Evolutionary conservation across 2,329 filamentous ascomycete genomes (phyloP), one percentile per base, ranked within the genome.

Genomic region (Hymenoscyphus fraxineus): DNA sequence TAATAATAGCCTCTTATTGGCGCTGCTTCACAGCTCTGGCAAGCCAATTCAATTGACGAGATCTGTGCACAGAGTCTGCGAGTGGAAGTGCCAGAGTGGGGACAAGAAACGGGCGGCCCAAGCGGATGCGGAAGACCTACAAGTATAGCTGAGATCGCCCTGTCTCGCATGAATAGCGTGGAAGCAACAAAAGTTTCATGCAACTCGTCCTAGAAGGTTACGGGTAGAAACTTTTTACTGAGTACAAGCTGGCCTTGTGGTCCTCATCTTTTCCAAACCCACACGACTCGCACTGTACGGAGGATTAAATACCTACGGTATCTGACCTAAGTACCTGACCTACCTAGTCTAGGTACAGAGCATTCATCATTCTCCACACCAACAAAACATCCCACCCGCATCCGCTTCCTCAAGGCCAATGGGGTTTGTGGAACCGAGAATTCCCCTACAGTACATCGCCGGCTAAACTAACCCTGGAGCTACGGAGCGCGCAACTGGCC

Each of bases 151-250:
- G 44, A 51, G 56, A 58, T 35, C 31, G 38, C 56, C 27, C 56
- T 58, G 22, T 60, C 44, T 51, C 44, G 47, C 62, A 60, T 64
- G 51, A 57, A 60, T 35, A 38, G 32, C 35, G 35, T 19, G 22
- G 27, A 38, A 31, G 39, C 58, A 47, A 41, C 22, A 35, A 15
- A 19, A 59, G 58, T 59, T 59, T 59, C 58, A 59, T 41, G 58
- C 58, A 40, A 39, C 9, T 58, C 19, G 31, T 39, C 31, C 32
- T 7, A n/a, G 7, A 35, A n/a, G 27, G 2, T 38, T 39, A 5
- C 19, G 19, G 19, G 27, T 16, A 55, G 44, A 51, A 6, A 22
- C 44, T 22, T 22, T 51, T 51, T 13, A 22, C 19, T 22, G 16
- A 55, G 47, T 22, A 55, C 47, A 35, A 35, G 6, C 22, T 22